Evolutionary conservation across 495 filamentous ascomycete genomes (phyloP).

Genomic region (Xylaria bambusicola): DNA sequence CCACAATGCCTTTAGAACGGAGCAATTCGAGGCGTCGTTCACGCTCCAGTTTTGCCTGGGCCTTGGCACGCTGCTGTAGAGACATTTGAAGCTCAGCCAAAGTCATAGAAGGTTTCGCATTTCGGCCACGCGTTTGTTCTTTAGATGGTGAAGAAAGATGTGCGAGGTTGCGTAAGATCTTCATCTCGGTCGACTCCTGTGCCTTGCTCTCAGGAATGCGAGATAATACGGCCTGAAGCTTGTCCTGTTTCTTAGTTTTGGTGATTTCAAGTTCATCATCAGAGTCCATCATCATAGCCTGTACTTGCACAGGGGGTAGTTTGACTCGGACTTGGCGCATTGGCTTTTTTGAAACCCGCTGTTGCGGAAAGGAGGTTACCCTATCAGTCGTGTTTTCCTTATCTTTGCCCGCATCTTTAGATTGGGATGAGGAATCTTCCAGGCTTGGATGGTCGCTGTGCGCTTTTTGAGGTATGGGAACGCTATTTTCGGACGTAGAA

Average conservation of each 20-base stretch:
- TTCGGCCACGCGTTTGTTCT: conserved; percentile 35
- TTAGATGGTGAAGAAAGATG: conserved; percentile 68
- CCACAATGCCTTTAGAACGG: conserved; percentile 71
- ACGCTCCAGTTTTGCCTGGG: conserved; percentile 79
- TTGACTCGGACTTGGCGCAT: conserved; percentile 45
- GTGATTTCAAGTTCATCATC: conserved; percentile 44
- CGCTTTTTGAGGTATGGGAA: conserved; percentile 19
- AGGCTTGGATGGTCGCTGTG: conserved; percentile 34
- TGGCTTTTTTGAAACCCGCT: conserved; percentile 21
- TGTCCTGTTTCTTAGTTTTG: conserved; percentile 37
- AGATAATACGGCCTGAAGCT: conserved; percentile 65
- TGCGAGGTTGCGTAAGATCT: conserved; percentile 70
- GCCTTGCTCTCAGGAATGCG: conserved; percentile 59
- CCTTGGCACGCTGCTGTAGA: conserved; percentile 67
- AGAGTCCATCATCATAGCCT: conserved; percentile 31
- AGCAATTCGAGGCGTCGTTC: conserved; percentile 76
- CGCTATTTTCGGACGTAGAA: not conserved
- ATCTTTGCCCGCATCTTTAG: conserved; percentile 50
- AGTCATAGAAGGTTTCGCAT: conserved; percentile 58
- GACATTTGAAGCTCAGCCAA: conserved; percentile 66
- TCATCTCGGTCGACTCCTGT: conserved; percentile 65
- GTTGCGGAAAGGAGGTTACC: conserved; percentile 8
- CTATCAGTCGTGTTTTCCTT: conserved; percentile 51
- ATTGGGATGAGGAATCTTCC: conserved; percentile 29
- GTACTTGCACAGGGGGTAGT: conserved; percentile 35